These are phyloP conservation scores for Salvia miltiorrhiza DNA, from an alignment of 257 asterid species.

Conservation along the genomic window DNA sequence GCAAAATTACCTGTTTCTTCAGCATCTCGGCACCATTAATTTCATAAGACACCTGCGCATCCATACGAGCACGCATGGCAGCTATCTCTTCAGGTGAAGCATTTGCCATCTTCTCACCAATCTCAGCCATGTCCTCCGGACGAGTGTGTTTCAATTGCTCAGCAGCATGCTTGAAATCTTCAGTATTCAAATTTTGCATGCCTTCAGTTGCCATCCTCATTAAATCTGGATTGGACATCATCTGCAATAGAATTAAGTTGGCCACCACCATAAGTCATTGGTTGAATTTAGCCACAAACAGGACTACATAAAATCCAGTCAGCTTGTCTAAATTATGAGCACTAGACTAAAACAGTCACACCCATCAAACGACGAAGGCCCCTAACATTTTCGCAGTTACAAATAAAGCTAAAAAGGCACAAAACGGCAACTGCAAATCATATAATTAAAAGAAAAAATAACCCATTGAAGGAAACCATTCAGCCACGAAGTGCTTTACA, in stretches of 20 bases:
- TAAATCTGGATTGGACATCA: conserved; percentile 98
- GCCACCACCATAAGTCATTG: conserved; percentile 11
- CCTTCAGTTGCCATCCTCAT: conserved; percentile 93
- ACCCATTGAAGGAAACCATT: background rate
- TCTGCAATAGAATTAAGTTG: conserved; percentile 43
- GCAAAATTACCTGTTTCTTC: conserved; percentile 73
- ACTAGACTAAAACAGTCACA: background rate
- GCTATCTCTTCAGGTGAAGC: conserved; percentile 92
- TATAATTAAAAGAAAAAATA: background rate
- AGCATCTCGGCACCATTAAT: conserved; percentile 81
- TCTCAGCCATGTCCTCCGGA: conserved; percentile 91
- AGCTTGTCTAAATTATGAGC: background rate
- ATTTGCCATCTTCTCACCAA: conserved; percentile 85
- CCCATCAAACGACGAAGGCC: background rate
- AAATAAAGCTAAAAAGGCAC: background rate
- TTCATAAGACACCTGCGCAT: conserved; percentile 79
- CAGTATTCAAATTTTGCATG: conserved; percentile 87
- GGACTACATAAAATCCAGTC: background rate
- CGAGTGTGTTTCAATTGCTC: conserved; percentile 89
- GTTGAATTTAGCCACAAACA: background rate
- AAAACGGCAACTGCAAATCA: background rate
- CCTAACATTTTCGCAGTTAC: background rate
- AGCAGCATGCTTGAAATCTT: conserved; percentile 83
- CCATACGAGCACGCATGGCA: conserved; percentile 70
- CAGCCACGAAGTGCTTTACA: background rate